Conservation (phyloP, 2,329 filamentous ascomycete species). For the Trichoderma asperellum region DNA sequence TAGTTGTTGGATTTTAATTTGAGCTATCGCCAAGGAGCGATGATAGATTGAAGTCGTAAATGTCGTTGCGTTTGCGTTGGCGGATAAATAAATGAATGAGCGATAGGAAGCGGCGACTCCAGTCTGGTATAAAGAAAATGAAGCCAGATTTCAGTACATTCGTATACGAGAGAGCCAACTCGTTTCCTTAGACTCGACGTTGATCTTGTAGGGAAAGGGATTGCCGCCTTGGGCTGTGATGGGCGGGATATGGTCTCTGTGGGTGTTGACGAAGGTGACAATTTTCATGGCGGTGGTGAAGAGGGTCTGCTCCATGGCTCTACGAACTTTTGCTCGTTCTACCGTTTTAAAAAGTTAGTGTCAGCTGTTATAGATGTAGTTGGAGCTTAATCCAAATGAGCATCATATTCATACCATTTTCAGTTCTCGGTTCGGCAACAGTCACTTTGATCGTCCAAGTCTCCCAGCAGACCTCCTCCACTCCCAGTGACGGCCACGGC, state of each 20-base stretch:
- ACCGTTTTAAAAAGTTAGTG: constrained; percentile 8
- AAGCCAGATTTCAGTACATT: constrained; percentile 58
- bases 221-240: constrained; percentile 94
- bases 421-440: constrained; percentile 85
- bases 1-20: not conserved
- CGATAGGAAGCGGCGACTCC: not conserved
- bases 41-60: too few species aligned
- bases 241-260: constrained; percentile 95
- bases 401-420: constrained; percentile 66
- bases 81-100: not conserved
- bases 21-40: not conserved
- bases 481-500: constrained; percentile 75
- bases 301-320: constrained; percentile 88
- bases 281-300: constrained; percentile 89
- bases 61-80: not conserved
- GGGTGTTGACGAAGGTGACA: constrained; percentile 79
- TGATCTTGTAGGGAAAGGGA: constrained; percentile 93
- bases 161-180: constrained; percentile 81
- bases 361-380: not conserved
- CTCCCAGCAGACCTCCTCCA: constrained; percentile 97
- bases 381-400: not conserved
- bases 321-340: constrained; percentile 88
- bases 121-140: not conserved
- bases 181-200: constrained; percentile 78
- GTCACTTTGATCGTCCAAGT: constrained; percentile 92